Conservation (phyloP, 148 eudicot species). For the Vaccinium corymbosum region DNA sequence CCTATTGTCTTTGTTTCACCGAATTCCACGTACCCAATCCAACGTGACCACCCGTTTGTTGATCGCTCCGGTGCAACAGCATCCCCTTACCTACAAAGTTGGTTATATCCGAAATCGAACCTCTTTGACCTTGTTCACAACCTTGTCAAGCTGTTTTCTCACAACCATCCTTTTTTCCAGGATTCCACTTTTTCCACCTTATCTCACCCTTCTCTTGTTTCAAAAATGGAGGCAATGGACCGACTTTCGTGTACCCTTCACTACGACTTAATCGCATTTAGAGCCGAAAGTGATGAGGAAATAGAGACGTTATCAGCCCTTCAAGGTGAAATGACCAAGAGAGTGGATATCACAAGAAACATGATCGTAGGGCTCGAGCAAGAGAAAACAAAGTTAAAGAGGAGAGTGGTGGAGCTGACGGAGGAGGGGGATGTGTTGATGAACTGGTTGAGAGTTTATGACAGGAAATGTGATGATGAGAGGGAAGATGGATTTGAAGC, state of each 20-base stretch:
- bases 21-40: slow-evolving; percentile 17
- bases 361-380: slow-evolving; percentile 15
- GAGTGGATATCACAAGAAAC: slow-evolving; percentile 15
- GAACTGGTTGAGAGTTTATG: slow-evolving; percentile 33
- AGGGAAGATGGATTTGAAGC: slow-evolving; percentile 35
- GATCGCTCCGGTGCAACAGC: slow-evolving; percentile 37
- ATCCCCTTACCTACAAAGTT: slow-evolving; percentile 25
- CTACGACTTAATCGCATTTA: slow-evolving; percentile 21
- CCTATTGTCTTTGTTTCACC: slow-evolving; percentile 34
- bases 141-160: slow-evolving; percentile 30
- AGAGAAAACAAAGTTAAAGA: slow-evolving; percentile 25
- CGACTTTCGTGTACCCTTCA: slow-evolving; percentile 22
- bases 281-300: slow-evolving; percentile 19
- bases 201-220: slow-evolving; percentile 20
- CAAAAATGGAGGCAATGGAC: slow-evolving; percentile 38
- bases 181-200: neutral
- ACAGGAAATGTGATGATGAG: neutral
- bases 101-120: slow-evolving; percentile 28
- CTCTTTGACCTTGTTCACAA: slow-evolving; percentile 32
- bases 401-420: slow-evolving; percentile 19
- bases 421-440: slow-evolving; percentile 23
- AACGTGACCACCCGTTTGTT: slow-evolving; percentile 30
- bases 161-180: slow-evolving; percentile 26
- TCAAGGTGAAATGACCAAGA: slow-evolving; percentile 22
- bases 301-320: slow-evolving; percentile 11